phyloP scores from a whole-genome alignment of 305 asterid genomes.

The Rubia balearica region DNA sequence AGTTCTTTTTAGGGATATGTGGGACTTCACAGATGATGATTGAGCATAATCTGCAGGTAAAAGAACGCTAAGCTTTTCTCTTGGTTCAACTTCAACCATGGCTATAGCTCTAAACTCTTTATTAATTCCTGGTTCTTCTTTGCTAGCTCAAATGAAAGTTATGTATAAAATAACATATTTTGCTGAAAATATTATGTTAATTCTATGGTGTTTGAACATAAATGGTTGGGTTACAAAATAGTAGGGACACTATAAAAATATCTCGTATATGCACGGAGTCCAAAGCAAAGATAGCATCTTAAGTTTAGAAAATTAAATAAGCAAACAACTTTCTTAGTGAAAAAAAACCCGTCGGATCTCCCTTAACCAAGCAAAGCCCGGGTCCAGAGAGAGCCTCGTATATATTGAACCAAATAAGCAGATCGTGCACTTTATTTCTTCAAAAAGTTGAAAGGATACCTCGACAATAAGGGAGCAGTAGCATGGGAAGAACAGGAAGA shows the following conservation, averaged over 20 bases:
- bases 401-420: too few species aligned
- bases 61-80: conserved; percentile 22
- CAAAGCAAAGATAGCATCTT: too few species aligned
- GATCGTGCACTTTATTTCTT: too few species aligned
- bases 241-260: neutral
- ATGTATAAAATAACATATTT: neutral
- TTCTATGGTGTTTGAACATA: neutral
- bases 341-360: too few species aligned
- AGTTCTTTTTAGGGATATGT: conserved; percentile 33
- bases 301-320: too few species aligned
- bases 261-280: too few species aligned
- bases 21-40: conserved; percentile 33
- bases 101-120: conserved; percentile 21
- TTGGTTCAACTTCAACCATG: conserved; percentile 32
- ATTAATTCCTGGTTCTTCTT: neutral
- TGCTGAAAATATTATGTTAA: neutral
- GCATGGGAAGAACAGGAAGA: too few species aligned
- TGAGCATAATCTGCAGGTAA: conserved; percentile 30
- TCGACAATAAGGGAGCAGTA: too few species aligned
- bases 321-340: too few species aligned
- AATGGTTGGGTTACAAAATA: neutral
- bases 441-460: too few species aligned
- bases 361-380: too few species aligned
- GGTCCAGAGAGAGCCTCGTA: too few species aligned
- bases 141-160: neutral